Percentiles rank a stretch among this genome's conserved stretches.
Evolutionary conservation across 139 green algal genomes (phyloP).

Genomic region (Pedinophyceae sp.): DNA sequence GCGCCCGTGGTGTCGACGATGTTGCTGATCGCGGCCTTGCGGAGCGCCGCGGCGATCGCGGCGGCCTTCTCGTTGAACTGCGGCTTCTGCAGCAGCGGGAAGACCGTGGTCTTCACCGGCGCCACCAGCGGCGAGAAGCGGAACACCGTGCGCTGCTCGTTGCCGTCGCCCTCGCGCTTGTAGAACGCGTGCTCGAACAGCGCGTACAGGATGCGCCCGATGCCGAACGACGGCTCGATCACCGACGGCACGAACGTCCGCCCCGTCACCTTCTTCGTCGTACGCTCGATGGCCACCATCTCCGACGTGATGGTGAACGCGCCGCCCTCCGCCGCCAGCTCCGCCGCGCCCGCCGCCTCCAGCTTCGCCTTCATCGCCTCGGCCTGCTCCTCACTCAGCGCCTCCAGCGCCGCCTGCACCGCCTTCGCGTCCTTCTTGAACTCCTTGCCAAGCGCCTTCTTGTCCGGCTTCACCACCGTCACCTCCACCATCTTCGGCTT

Average conservation of each 20-base stretch:
- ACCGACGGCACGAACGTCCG: slow-evolving; percentile 24
- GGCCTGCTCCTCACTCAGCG: slow-evolving; percentile 17
- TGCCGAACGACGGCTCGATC: slow-evolving; percentile 97
- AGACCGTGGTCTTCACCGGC: slow-evolving; percentile 89
- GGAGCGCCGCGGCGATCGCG: slow-evolving; percentile 36
- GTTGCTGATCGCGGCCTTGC: slow-evolving; percentile 51
- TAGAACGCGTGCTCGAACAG: slow-evolving; percentile 96
- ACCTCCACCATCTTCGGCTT: slow-evolving; percentile 53
- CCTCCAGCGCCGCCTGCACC: slow-evolving; percentile 44
- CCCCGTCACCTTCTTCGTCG: slow-evolving; percentile 44
- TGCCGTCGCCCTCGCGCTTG: slow-evolving; percentile 37
- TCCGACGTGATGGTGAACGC: slow-evolving; percentile 21
- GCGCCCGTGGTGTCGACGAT: slow-evolving; percentile 80
- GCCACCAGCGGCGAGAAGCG: slow-evolving; percentile 79
- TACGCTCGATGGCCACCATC: slow-evolving; percentile 27
- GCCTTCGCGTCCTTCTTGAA: slow-evolving; percentile 77
- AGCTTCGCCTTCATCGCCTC: slow-evolving; percentile 29
- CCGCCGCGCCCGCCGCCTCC: slow-evolving; percentile 17
- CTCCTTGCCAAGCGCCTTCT: slow-evolving; percentile 68
- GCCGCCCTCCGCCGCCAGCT: slow-evolving; percentile 11
- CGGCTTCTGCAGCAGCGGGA: slow-evolving; percentile 59
- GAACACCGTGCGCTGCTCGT: slow-evolving; percentile 54
- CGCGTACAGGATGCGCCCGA: slow-evolving; percentile 97
- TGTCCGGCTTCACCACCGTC: slow-evolving; percentile 38
- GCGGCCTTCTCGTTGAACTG: slow-evolving; percentile 43